phyloP scores from a whole-genome alignment of 495 filamentous ascomycete genomes.

The Penicillium nucicola region DNA sequence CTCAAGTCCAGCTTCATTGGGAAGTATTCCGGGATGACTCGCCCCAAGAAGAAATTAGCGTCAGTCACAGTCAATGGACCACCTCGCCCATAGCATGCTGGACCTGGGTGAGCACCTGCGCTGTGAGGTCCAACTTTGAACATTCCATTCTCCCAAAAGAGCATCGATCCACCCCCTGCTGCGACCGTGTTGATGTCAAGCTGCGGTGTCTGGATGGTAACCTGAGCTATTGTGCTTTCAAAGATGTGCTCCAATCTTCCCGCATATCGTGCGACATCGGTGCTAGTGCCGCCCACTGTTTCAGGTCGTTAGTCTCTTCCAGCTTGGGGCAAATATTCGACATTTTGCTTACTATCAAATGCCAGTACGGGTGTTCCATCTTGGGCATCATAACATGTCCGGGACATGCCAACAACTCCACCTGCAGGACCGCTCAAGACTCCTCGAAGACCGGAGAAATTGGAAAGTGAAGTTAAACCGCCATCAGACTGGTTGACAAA shows the following conservation, averaged over 20 bases:
- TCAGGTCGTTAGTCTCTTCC: no score
- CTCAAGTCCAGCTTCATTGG: slow-evolving; percentile 33
- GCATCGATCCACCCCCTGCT: slow-evolving; percentile 84
- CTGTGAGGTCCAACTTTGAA: slow-evolving; percentile 95
- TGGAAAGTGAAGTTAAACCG: slow-evolving; percentile 53
- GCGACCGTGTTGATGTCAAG: slow-evolving; percentile 98
- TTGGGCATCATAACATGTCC: slow-evolving; percentile 83
- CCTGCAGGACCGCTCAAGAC: slow-evolving; percentile 61
- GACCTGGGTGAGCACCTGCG: slow-evolving; percentile 87
- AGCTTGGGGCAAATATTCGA: no score
- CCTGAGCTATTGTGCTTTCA: slow-evolving; percentile 92
- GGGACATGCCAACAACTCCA: slow-evolving; percentile 87
- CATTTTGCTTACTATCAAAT: slow-evolving; percentile 60
- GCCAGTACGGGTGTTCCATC: slow-evolving; percentile 91
- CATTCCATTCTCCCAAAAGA: slow-evolving; percentile 87
- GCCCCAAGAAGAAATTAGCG: slow-evolving; percentile 85
- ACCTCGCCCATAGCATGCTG: slow-evolving; percentile 92
- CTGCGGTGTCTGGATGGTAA: slow-evolving; percentile 92
- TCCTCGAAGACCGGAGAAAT: slow-evolving; percentile 56
- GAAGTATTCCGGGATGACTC: slow-evolving; percentile 90
- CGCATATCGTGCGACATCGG: slow-evolving; percentile 90
- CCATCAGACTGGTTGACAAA: slow-evolving; percentile 58
- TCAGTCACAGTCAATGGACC: slow-evolving; percentile 92
- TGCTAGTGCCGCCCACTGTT: slow-evolving; percentile 80
- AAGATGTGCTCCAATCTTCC: slow-evolving; percentile 96